These are phyloP conservation scores for Moniliella sp. DNA, from an alignment of 1,284 basidiomycete genomes.

Conservation along the genomic window DNA sequence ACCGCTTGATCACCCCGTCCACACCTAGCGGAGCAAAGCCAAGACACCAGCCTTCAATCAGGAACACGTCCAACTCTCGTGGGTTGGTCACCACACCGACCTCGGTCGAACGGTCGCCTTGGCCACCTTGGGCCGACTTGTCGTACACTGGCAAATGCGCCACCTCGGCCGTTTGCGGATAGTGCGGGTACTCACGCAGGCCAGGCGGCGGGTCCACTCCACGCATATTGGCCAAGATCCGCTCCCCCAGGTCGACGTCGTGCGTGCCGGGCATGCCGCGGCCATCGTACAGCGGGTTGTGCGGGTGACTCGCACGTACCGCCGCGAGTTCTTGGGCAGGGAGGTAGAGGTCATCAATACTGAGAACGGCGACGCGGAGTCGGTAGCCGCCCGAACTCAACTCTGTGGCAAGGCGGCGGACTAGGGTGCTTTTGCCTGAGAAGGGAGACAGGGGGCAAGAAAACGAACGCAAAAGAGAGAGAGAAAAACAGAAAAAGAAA, in stretches of 20 bases:
- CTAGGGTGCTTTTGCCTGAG: too few relatives aligned
- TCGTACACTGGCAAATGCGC: constrained; percentile 60
- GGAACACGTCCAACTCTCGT: constrained; percentile 47
- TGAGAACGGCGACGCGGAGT: not conserved
- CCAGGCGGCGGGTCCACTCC: constrained; percentile 39
- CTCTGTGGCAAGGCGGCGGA: too few relatives aligned
- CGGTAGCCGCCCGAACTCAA: too few relatives aligned
- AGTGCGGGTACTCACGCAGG: constrained; percentile 9
- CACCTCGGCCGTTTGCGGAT: not conserved
- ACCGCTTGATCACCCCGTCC: constrained; percentile 34
- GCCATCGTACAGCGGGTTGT: constrained; percentile 50
- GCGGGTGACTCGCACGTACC: constrained; percentile 42
- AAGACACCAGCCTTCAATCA: constrained; percentile 49
- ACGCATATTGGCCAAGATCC: constrained; percentile 37
- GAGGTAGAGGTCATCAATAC: constrained; percentile 49
- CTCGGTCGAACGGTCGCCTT: constrained; percentile 52
- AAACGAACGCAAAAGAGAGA: too few relatives aligned
- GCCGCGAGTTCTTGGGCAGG: constrained; percentile 43
- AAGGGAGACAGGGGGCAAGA: too few relatives aligned
- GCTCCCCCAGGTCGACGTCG: constrained; percentile 47
- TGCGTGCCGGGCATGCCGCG: constrained; percentile 72
- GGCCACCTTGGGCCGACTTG: constrained; percentile 55
- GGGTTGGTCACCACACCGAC: constrained; percentile 44
- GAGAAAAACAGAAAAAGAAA: too few relatives aligned
- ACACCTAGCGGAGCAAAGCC: constrained; percentile 34